A percentile compares a stretch with the other conserved stretches of the same genome.
These are phyloP conservation scores for Plasmodium fragile DNA, from an alignment of 169 alveolate species.

Conservation along the genomic window DNA sequence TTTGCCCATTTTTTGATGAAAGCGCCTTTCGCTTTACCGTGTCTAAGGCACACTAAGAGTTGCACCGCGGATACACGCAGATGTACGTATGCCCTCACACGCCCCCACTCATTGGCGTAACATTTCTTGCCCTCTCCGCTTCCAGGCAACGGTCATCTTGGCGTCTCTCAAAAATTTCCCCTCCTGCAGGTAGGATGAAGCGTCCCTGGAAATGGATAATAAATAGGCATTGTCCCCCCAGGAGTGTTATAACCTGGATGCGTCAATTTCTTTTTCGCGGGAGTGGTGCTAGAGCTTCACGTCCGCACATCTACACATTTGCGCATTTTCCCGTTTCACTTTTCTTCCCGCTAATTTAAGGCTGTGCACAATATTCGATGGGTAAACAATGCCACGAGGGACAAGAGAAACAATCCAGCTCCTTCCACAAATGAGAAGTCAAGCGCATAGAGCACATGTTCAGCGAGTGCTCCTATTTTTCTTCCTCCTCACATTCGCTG, in stretches of 20 bases:
- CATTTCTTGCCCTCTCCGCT: not conserved
- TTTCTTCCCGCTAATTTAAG: constrained; percentile 22
- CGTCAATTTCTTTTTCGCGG: not conserved
- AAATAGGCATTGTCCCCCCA: not conserved
- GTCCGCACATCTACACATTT: not conserved
- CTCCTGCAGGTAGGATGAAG: constrained; percentile 43
- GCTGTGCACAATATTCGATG: constrained; percentile 70
- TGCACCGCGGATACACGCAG: not conserved
- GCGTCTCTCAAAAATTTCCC: constrained; percentile 71
- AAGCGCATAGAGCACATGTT: not conserved
- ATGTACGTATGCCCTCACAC: not conserved
- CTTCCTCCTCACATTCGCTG: not conserved
- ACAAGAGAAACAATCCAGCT: not conserved
- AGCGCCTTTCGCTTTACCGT: not conserved
- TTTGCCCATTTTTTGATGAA: constrained; percentile 3
- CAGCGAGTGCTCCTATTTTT: not conserved
- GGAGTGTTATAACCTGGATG: not conserved
- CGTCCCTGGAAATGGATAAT: not conserved
- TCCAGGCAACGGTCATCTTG: constrained; percentile 67
- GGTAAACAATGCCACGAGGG: constrained; percentile 27
- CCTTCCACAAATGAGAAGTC: not conserved
- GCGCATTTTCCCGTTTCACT: constrained; percentile 9
- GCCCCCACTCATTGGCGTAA: not conserved
- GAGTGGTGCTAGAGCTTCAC: not conserved
- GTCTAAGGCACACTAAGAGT: not conserved